Percentiles rank a stretch among this genome's conserved stretches.
Conservation (phyloP, 192 early-diverging fungal species). For the Coemansia sp. region DNA sequence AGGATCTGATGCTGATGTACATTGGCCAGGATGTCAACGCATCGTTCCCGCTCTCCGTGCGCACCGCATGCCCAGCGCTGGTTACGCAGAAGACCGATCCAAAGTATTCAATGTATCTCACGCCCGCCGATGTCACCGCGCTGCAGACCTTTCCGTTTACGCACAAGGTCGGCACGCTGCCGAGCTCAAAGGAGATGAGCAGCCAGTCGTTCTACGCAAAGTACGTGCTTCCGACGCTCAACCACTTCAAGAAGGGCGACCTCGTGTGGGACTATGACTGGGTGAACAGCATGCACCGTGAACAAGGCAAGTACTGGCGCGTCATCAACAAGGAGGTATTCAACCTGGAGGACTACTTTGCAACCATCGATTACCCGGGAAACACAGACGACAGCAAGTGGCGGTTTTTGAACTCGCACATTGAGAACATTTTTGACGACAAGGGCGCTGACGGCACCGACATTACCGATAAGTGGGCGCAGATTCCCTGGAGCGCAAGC, state of each 20-base stretch:
- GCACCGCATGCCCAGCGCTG: constrained; percentile 60
- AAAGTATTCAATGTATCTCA: constrained; percentile 36
- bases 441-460: constrained; percentile 53
- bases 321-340: constrained; percentile 69
- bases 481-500: constrained; percentile 17
- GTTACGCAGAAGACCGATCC: constrained; percentile 28
- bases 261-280: constrained; percentile 62
- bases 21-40: constrained; percentile 58
- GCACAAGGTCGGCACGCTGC: constrained; percentile 36
- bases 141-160: constrained; percentile 35
- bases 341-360: constrained; percentile 65
- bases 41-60: constrained; percentile 63
- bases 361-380: constrained; percentile 34
- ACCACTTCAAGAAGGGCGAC: constrained; percentile 58
- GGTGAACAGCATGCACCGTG: constrained; percentile 56
- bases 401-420: constrained; percentile 34
- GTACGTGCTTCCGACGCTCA: constrained; percentile 43
- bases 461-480: constrained; percentile 47
- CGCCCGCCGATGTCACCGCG: constrained; percentile 31
- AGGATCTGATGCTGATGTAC: constrained; percentile 49
- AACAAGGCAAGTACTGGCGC: constrained; percentile 58
- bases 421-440: constrained; percentile 62
- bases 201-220: constrained; percentile 34
- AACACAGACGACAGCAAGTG: constrained; percentile 30
- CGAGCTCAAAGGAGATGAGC: constrained; percentile 42